These are phyloP conservation scores for Ephemerocybe angulata DNA, from an alignment of 768 basidiomycete species.

Conservation along the genomic window DNA sequence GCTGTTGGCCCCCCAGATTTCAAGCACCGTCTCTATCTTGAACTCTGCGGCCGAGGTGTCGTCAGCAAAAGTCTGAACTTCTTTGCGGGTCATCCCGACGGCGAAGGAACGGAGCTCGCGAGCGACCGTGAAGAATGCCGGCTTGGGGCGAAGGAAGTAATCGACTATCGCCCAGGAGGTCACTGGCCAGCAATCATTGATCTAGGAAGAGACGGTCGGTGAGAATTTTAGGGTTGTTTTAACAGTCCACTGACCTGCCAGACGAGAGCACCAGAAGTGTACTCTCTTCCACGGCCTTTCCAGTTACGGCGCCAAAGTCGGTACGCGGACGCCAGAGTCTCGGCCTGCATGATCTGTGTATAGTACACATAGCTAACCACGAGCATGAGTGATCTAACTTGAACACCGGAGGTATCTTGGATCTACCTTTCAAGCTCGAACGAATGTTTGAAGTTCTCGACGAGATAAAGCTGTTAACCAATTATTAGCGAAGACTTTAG, in stretches of 20 bases:
- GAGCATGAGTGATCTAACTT: no score
- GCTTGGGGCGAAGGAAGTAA: conserved; percentile 92
- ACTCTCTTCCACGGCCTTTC: conserved; percentile 80
- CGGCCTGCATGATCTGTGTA: conserved; percentile 96
- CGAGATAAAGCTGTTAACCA: conserved; percentile 66
- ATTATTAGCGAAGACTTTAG: not conserved
- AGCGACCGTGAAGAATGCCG: conserved; percentile 82
- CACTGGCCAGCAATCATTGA: conserved; percentile 92
- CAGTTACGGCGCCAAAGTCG: conserved; percentile 90
- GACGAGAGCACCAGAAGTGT: conserved; percentile 87
- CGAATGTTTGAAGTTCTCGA: conserved; percentile 90
- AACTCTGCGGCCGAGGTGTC: conserved; percentile 64
- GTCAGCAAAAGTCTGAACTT: conserved; percentile 53
- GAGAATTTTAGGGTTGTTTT: not conserved
- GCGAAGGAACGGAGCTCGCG: conserved; percentile 80
- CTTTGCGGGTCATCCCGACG: conserved; percentile 82
- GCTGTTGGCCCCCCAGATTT: conserved; percentile 89
- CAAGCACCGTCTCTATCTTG: conserved; percentile 61
- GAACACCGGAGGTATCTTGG: no score
- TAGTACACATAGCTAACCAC: conserved; percentile 78
- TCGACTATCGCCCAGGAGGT: conserved; percentile 94
- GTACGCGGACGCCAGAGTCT: conserved; percentile 83
- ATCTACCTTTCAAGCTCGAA: conserved; percentile 80
- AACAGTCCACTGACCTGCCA: conserved; percentile 69
- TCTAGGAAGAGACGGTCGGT: conserved; percentile 31